Evolutionary conservation across 1,284 basidiomycete genomes (phyloP).

Genomic region (Xanthoconium separans): DNA sequence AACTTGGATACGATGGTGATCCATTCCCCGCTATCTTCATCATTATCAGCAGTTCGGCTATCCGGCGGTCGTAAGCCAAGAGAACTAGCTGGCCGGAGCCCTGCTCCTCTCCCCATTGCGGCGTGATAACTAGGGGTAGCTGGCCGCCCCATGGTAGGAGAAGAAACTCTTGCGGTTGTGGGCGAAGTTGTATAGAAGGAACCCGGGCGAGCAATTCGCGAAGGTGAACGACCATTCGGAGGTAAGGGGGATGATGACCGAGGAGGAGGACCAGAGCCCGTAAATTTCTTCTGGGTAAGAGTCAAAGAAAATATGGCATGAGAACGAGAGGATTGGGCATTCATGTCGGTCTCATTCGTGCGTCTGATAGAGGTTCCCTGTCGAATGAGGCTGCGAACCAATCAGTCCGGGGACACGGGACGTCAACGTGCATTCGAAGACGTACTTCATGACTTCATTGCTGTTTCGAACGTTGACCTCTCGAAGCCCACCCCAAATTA

Average conservation of each 20-base stretch:
- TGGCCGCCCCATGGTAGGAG: slow-evolving; percentile 73
- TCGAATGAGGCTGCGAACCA: slow-evolving; percentile 61
- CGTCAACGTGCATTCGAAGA: slow-evolving; percentile 23
- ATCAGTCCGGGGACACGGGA: slow-evolving; percentile 16
- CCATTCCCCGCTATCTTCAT: slow-evolving; percentile 78
- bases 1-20: slow-evolving; percentile 93
- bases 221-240: slow-evolving; percentile 69
- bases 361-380: slow-evolving; percentile 88
- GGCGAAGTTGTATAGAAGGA: slow-evolving; percentile 57
- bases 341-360: slow-evolving; percentile 99
- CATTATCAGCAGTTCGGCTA: slow-evolving; percentile 43
- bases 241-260: slow-evolving; percentile 76
- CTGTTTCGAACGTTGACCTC: slow-evolving; percentile 86
- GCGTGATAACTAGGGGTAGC: slow-evolving; percentile 72
- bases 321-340: slow-evolving; percentile 94
- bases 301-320: slow-evolving; percentile 99
- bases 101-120: slow-evolving; percentile 66
- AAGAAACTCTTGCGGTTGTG: slow-evolving; percentile 52
- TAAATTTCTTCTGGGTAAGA: slow-evolving; percentile 82
- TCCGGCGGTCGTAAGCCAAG: slow-evolving; percentile 57
- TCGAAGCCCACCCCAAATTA: slow-evolving; percentile 94
- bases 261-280: slow-evolving; percentile 62
- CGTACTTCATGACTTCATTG: slow-evolving; percentile 89
- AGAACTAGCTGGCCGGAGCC: slow-evolving; percentile 73
- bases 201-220: slow-evolving; percentile 73